Evolutionary conservation across 768 basidiomycete species (phyloP).

Genomic region (Phylloporus scabripes): DNA sequence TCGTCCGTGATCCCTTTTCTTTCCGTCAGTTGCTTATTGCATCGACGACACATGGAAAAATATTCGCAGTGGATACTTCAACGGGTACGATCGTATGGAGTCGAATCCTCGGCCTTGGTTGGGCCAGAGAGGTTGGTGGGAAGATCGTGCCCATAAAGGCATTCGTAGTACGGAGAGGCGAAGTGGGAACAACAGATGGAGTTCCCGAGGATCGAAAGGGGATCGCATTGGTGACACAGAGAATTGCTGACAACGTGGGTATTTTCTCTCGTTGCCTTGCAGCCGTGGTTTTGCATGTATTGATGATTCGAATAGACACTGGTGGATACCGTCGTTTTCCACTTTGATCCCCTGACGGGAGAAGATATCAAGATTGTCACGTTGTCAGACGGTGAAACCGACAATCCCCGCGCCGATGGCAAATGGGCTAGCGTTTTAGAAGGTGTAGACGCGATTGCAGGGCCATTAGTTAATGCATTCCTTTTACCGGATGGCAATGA

Average conservation of each 20-base stretch:
- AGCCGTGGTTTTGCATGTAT: background rate
- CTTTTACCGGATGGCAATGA: conserved; percentile 43
- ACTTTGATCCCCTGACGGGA: conserved; percentile 77
- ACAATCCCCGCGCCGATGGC: background rate
- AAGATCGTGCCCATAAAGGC: conserved; percentile 54
- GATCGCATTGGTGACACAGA: conserved; percentile 57
- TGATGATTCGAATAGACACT: conserved; percentile 39
- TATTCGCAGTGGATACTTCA: conserved; percentile 78
- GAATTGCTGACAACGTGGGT: conserved; percentile 58
- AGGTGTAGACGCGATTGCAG: conserved; percentile 57
- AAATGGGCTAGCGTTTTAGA: conserved; percentile 39
- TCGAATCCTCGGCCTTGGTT: conserved; percentile 67
- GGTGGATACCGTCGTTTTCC: conserved; percentile 70
- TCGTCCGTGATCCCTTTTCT: conserved; percentile 75
- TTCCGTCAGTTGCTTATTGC: conserved; percentile 79
- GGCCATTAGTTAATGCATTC: conserved; percentile 55
- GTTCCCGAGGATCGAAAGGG: conserved; percentile 34
- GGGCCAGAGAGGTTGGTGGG: conserved; percentile 54
- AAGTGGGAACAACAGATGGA: conserved; percentile 21
- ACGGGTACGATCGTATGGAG: conserved; percentile 79
- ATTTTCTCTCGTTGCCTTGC: background rate
- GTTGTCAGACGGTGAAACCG: conserved; percentile 5
- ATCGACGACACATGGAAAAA: conserved; percentile 65
- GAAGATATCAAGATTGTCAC: conserved; percentile 39
- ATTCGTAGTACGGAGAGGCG: conserved; percentile 39